phyloP scores from a whole-genome alignment of 2,329 filamentous ascomycete species.

The Penicillium sp. region DNA sequence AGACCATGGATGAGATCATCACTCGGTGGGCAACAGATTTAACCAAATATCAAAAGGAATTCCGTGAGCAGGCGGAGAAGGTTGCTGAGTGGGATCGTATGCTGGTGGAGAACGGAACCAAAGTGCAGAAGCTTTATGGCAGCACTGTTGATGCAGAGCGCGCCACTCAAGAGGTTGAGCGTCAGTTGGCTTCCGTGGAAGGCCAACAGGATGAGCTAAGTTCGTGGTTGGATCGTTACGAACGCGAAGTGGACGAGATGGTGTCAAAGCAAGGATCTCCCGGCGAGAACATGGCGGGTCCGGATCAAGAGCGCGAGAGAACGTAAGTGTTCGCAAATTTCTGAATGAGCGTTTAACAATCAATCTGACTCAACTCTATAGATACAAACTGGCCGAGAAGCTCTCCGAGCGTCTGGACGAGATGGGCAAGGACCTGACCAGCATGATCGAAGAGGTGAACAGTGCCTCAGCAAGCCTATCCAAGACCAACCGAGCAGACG shows the following conservation, averaged over 20 bases:
- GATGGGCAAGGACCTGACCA: slow-evolving; percentile 86
- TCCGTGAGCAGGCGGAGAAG: slow-evolving; percentile 83
- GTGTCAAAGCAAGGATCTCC: slow-evolving; percentile 76
- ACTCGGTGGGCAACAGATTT: slow-evolving; percentile 95
- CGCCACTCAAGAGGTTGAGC: slow-evolving; percentile 89
- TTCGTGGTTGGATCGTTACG: slow-evolving; percentile 85
- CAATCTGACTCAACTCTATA: slow-evolving; percentile 31
- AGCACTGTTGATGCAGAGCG: slow-evolving; percentile 92
- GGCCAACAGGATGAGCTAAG: slow-evolving; percentile 89
- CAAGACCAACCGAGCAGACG: slow-evolving; percentile 85
- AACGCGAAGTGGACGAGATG: slow-evolving; percentile 86
- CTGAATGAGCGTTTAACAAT: background rate
- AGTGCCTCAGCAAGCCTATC: slow-evolving; percentile 83
- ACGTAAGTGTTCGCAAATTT: slow-evolving; percentile 60
- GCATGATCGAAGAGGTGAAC: slow-evolving; percentile 99
- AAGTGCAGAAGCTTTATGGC: slow-evolving; percentile 89
- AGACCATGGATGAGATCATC: slow-evolving; percentile 98
- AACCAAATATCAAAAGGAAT: slow-evolving; percentile 94
- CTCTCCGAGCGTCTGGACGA: slow-evolving; percentile 87
- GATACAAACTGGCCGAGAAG: slow-evolving; percentile 89
- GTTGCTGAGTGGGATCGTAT: slow-evolving; percentile 90
- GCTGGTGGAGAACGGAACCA: slow-evolving; percentile 89
- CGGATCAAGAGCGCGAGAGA: slow-evolving; percentile 91
- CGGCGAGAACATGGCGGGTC: slow-evolving; percentile 75
- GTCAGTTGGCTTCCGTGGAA: slow-evolving; percentile 85